Conservation (phyloP, 305 asterid species). For the Coffea humblotiana region DNA sequence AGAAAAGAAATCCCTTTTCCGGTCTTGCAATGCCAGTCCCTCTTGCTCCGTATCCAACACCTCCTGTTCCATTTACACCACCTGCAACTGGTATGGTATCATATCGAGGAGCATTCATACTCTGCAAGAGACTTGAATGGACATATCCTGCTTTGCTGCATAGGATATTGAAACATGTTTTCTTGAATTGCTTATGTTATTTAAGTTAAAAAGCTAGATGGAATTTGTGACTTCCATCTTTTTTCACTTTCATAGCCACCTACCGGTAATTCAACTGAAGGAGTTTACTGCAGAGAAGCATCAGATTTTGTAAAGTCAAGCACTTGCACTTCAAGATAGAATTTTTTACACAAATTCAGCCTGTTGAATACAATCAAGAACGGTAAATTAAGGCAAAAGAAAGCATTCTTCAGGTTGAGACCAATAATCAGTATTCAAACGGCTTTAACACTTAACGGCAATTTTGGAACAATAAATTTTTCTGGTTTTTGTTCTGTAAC, state of each 20-base stretch:
- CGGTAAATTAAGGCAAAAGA: neutral
- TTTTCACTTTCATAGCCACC: neutral
- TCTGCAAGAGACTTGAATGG: neutral
- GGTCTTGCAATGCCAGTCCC: constrained; percentile 51
- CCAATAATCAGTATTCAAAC: neutral
- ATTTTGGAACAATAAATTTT: neutral
- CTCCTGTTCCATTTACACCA: constrained; percentile 35
- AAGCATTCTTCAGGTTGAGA: neutral
- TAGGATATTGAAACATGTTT: neutral
- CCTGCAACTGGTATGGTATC: constrained; percentile 37
- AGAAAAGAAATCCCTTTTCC: constrained; percentile 17
- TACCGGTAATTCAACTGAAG: neutral
- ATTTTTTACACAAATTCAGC: neutral
- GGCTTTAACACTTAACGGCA: neutral
- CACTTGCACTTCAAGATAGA: neutral
- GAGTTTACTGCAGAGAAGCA: neutral
- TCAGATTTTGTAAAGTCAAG: constrained; percentile 10
- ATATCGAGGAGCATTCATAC: constrained; percentile 5
- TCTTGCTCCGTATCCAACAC: constrained; percentile 50
- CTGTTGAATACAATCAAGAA: neutral
- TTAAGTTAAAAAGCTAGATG: no score
- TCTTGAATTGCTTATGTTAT: neutral
- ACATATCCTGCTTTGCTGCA: neutral
- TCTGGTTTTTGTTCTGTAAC: neutral
- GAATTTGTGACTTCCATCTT: neutral